phyloP scores from a whole-genome alignment of 345 rosid species.

The Punica granatum region DNA sequence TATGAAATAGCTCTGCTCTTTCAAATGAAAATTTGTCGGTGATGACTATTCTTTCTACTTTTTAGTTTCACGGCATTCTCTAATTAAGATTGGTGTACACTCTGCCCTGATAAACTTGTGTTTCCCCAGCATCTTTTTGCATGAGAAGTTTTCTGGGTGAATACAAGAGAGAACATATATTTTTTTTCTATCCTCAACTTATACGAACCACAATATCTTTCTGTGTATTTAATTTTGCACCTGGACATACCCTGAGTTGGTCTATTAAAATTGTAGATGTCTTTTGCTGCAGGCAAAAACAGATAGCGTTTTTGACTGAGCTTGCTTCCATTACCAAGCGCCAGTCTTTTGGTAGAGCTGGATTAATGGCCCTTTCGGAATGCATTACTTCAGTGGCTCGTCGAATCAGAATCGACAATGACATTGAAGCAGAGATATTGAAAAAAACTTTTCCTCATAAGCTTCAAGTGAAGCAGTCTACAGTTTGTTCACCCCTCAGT shows the following conservation, averaged over 20 bases:
- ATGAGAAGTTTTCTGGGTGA: not conserved
- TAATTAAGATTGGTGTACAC: not conserved
- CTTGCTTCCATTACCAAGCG: constrained; percentile 66
- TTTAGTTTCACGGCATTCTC: not conserved
- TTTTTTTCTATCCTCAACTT: not conserved
- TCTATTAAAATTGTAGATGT: not conserved
- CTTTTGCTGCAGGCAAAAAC: constrained; percentile 36
- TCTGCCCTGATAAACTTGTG: not conserved
- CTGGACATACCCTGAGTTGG: not conserved
- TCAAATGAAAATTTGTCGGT: not conserved
- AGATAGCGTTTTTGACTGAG: constrained; percentile 41
- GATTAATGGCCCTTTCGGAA: constrained; percentile 75
- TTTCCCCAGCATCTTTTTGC: not conserved
- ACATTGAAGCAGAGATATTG: constrained; percentile 18
- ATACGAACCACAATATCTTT: not conserved
- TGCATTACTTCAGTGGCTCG: constrained; percentile 65
- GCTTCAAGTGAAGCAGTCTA: constrained; percentile 20
- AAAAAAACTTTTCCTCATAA: constrained; percentile 22
- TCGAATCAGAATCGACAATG: constrained; percentile 24
- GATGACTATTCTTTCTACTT: not conserved
- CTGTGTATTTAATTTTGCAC: not conserved
- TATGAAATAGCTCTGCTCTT: not conserved
- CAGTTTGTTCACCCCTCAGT: constrained; percentile 17
- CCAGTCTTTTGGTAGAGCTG: constrained; percentile 79
- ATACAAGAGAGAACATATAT: not conserved